phyloP scores from a whole-genome alignment of 129 eudicot species.

The sunflower (Helianthus annuus) region DNA sequence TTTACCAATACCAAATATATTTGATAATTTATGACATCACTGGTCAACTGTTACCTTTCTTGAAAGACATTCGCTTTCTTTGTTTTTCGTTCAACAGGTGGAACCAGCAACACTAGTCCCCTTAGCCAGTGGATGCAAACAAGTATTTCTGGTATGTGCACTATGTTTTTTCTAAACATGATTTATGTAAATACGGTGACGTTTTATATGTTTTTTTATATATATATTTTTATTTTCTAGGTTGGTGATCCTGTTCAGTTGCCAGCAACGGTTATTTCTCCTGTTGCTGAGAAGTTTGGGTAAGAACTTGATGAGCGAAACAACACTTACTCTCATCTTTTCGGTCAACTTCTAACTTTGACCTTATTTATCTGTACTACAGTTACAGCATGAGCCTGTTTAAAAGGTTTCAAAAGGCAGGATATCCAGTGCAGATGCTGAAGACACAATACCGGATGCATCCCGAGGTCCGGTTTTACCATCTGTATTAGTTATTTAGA shows the following conservation, averaged over 20 bases:
- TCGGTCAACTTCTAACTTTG: conserved; percentile 8
- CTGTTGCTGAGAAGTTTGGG: conserved; percentile 80
- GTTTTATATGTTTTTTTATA: neutral
- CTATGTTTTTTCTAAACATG: conserved; percentile 4
- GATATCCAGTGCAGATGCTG: conserved; percentile 93
- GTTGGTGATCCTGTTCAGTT: conserved; percentile 99
- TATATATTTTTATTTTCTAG: conserved; percentile 25
- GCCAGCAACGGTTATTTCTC: conserved; percentile 96
- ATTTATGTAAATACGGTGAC: neutral
- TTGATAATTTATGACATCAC: conserved; percentile 17
- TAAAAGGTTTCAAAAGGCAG: conserved; percentile 91
- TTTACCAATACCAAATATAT: neutral
- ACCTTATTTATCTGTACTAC: conserved; percentile 18
- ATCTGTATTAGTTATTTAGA: neutral
- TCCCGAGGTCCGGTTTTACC: conserved; percentile 65
- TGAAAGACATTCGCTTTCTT: neutral
- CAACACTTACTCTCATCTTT: neutral
- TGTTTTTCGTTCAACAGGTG: conserved; percentile 49
- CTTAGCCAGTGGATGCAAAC: conserved; percentile 92
- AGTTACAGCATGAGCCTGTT: conserved; percentile 95
- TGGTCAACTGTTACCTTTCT: conserved; percentile 5
- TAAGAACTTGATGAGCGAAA: conserved; percentile 28
- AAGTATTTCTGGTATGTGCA: conserved; percentile 81
- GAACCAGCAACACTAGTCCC: conserved; percentile 96
- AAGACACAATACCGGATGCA: conserved; percentile 99